Evolutionary conservation across 441 rosid genomes (phyloP), one percentile per base, ranked within the genome.

Genomic region (Brassica hybrid): DNA sequence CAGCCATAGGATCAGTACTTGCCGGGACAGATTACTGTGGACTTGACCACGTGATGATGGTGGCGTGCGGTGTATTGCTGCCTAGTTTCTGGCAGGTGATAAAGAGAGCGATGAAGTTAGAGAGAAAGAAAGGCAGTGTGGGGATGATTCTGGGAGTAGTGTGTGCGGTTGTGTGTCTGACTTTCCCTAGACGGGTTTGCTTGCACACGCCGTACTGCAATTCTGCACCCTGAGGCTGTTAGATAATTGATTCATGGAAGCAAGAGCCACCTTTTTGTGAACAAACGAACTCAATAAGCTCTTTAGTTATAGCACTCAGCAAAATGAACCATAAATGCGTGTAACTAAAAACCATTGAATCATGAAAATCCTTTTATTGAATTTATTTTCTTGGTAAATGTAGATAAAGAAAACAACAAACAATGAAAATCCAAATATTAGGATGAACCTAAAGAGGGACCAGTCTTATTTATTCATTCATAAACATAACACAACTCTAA

Each of bases 181-280:
- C 86, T 9, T 91, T 88, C 85, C 91, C 98, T 0, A 92, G 86
- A 84, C 74, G 91, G 57, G 97, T 94, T 67, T 96, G 98, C 85
- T 86, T 94, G 90, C 97, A 92, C 85, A 92, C 98, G 1, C 91
- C 98, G 18, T 96, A 94, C 79, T 94, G 98, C 86, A 92, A 94
- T 78, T 94, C 99, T 32, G 97, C 97, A 48, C 99, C 99, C 1
- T 0, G 97, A 92, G 83, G 98, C 97, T 62, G 96, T 96, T 45
- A 88, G 92, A 84, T 95, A 80, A 85, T 67, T 43, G 52, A 14
- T 50, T 78, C 50, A 36, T 34, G 5, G 21, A 36, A 11, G 52
- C 3, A 41, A 60, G 59, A 23, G 59, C 30, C 11, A 41, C 16
- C 18, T 59, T 48, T 48, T 56, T 27, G 32, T 27, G 32, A 27